These are phyloP conservation scores for Yamadazyma siamensis DNA, from an alignment of 1,139 yeast genomes.

Conservation along the genomic window DNA sequence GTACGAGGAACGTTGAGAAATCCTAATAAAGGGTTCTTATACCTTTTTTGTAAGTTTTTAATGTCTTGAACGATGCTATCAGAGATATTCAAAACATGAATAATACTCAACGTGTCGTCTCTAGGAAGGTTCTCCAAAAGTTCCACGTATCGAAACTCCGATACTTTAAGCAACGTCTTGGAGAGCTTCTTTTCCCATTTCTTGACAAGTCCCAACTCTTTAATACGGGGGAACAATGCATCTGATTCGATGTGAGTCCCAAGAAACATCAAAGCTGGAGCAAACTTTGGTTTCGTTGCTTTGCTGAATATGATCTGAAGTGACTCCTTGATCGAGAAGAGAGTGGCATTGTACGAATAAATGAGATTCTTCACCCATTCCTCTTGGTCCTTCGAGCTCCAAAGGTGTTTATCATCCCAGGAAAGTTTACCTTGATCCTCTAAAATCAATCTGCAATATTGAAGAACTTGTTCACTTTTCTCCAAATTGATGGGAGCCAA, in stretches of 20 bases:
- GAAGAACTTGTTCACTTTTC: constrained; percentile 25
- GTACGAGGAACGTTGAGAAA: constrained; percentile 52
- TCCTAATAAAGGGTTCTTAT: constrained; percentile 61
- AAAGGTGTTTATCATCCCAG: constrained; percentile 33
- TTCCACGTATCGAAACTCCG: constrained; percentile 60
- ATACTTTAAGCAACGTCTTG: constrained; percentile 46
- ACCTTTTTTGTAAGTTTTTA: constrained; percentile 54
- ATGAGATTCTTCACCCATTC: constrained; percentile 51
- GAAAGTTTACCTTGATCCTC: constrained; percentile 31
- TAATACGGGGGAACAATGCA: constrained; percentile 35
- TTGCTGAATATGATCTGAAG: constrained; percentile 46
- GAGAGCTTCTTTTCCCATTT: constrained; percentile 53
- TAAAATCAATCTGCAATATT: constrained; percentile 24
- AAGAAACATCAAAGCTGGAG: constrained; percentile 49
- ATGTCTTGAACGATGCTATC: constrained; percentile 53
- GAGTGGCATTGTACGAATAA: constrained; percentile 45
- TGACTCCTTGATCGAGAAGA: constrained; percentile 44
- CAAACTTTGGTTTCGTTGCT: constrained; percentile 57
- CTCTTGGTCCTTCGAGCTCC: constrained; percentile 52
- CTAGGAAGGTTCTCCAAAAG: constrained; percentile 60
- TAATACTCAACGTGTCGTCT: constrained; percentile 54
- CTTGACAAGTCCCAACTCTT: constrained; percentile 36
- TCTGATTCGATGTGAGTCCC: constrained; percentile 54
- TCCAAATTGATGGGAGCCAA: constrained; percentile 30
- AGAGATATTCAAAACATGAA: constrained; percentile 59